Percentiles rank a stretch among this genome's conserved stretches.
Evolutionary conservation across 495 filamentous ascomycete species (phyloP).

Genomic region (Penicillium argentinense): DNA sequence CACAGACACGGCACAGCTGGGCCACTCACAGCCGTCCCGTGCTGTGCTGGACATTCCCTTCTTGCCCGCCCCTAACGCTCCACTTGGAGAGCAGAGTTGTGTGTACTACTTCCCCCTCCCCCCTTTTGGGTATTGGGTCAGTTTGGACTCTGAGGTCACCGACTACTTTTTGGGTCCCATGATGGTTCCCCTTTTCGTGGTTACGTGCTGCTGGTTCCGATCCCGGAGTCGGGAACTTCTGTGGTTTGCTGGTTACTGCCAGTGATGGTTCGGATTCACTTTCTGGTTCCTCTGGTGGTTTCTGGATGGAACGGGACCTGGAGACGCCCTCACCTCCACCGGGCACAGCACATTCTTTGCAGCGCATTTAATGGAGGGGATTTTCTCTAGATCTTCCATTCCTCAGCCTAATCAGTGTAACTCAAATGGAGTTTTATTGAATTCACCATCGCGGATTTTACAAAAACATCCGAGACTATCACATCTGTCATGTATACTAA

Average conservation of each 20-base stretch:
- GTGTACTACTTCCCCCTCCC: not conserved
- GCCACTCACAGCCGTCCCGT: constrained; percentile 15
- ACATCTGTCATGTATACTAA: too few relatives aligned
- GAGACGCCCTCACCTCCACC: not conserved
- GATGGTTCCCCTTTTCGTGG: not conserved
- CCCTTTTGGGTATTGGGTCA: too few relatives aligned
- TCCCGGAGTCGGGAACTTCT: too few relatives aligned
- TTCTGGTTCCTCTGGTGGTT: not conserved
- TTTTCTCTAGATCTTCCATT: constrained; percentile 31
- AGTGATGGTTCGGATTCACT: too few relatives aligned
- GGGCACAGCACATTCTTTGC: constrained; percentile 13
- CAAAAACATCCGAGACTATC: not conserved
- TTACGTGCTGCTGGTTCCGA: constrained; percentile 18
- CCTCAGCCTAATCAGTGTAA: constrained; percentile 15
- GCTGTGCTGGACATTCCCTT: constrained; percentile 26
- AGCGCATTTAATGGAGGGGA: constrained; percentile 11
- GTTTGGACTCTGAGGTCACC: constrained; percentile 18
- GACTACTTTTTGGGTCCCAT: constrained; percentile 26
- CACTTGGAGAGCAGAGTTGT: not conserved
- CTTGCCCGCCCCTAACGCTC: not conserved
- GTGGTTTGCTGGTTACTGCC: too few relatives aligned
- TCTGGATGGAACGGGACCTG: too few relatives aligned
- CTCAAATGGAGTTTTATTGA: not conserved
- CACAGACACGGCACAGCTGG: constrained; percentile 31
- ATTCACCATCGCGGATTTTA: not conserved